Conservation (phyloP, 2,329 filamentous ascomycete species). For the Leptoxyphium fumago region DNA sequence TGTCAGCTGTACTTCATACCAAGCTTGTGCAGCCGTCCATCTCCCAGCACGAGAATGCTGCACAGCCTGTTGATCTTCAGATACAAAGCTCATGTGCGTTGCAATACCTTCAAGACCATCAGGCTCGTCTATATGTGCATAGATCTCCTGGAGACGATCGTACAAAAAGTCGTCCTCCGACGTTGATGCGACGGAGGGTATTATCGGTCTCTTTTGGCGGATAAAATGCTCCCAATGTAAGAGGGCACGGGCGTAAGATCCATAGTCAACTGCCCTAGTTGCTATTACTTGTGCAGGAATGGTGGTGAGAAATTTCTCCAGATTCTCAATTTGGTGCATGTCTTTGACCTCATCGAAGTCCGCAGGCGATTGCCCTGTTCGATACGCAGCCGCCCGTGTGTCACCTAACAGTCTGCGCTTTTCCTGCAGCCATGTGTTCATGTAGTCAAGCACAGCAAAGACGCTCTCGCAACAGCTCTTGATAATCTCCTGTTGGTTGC, state of each 20-base stretch:
- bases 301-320: conserved; percentile 57
- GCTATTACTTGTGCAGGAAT: conserved; percentile 64
- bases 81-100: conserved; percentile 68
- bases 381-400: conserved; percentile 25
- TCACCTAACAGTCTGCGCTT: conserved; percentile 43
- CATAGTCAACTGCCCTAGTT: conserved; percentile 77
- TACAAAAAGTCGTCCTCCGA: conserved; percentile 42
- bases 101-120: conserved; percentile 94
- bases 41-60: conserved; percentile 85
- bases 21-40: conserved; percentile 90
- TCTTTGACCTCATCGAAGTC: conserved; percentile 38
- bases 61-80: conserved; percentile 83
- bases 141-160: conserved; percentile 69
- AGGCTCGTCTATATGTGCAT: conserved; percentile 93
- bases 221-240: conserved; percentile 94
- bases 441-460: conserved; percentile 81
- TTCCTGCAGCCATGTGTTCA: conserved; percentile 75
- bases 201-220: conserved; percentile 32
- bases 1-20: conserved; percentile 85
- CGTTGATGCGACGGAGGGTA: conserved; percentile 20
- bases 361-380: conserved; percentile 27
- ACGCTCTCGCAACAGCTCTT: conserved; percentile 85
- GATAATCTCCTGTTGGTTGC: conserved; percentile 53
- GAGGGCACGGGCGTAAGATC: conserved; percentile 78
- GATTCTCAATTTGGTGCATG: conserved; percentile 43